These are phyloP conservation scores for Russula earlei DNA, from an alignment of 768 basidiomycete genomes.

Conservation along the genomic window DNA sequence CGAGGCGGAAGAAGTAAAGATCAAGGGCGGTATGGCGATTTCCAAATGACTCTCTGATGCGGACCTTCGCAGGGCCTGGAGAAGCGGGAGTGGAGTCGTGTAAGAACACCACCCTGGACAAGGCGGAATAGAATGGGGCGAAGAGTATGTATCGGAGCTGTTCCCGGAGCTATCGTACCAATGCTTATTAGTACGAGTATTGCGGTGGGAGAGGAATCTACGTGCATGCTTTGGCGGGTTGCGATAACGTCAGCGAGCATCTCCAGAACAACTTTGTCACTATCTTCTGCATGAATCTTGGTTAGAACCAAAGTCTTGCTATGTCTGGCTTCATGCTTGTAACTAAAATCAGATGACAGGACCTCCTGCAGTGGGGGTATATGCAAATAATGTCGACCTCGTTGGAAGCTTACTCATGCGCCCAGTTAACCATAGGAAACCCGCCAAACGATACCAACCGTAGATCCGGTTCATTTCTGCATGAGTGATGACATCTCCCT, in stretches of 20 bases:
- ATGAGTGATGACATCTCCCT: constrained; percentile 31
- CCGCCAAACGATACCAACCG: constrained; percentile 53
- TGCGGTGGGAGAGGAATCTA: neutral
- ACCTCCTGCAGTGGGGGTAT: constrained; percentile 33
- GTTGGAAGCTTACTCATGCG: constrained; percentile 54
- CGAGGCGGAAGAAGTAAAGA: constrained; percentile 24
- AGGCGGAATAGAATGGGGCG: constrained; percentile 44
- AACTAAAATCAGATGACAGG: constrained; percentile 66
- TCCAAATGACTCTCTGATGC: constrained; percentile 29
- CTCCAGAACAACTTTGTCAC: constrained; percentile 22
- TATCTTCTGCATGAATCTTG: constrained; percentile 40
- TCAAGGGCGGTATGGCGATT: constrained; percentile 27
- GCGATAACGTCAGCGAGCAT: constrained; percentile 19
- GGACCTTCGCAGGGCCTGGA: constrained; percentile 35
- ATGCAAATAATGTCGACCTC: neutral
- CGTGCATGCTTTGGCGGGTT: constrained; percentile 21
- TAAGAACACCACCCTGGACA: constrained; percentile 29
- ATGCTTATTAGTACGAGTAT: neutral
- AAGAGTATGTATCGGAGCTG: constrained; percentile 41
- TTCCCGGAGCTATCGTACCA: constrained; percentile 31
- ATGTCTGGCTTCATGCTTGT: constrained; percentile 63
- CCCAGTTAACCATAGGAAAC: constrained; percentile 49
- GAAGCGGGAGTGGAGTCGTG: constrained; percentile 34
- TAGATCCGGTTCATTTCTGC: constrained; percentile 51
- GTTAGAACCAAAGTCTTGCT: constrained; percentile 45